Evolutionary conservation across 495 filamentous ascomycete genomes (phyloP).

Genomic region (Xylaria curta): DNA sequence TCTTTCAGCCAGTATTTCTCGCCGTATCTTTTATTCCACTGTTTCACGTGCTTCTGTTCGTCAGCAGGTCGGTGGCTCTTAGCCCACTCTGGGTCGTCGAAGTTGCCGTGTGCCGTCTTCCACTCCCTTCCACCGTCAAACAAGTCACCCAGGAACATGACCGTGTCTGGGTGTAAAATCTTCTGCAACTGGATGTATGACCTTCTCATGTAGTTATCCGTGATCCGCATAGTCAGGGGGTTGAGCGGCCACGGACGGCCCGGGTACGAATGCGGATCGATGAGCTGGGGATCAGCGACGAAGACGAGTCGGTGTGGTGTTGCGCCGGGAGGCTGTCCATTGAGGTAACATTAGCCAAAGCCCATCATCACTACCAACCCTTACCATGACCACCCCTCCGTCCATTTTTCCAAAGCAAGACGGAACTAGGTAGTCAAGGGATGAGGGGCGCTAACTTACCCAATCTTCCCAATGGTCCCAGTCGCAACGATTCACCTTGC

Average conservation of each 20-base stretch:
- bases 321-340: conserved; percentile 69
- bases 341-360: conserved; percentile 25
- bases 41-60: conserved; percentile 61
- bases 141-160: conserved; percentile 91
- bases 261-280: conserved; percentile 96
- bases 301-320: conserved; percentile 86
- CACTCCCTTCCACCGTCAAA: conserved; percentile 98
- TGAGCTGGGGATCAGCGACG: conserved; percentile 95
- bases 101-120: conserved; percentile 67
- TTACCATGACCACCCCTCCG: not conserved
- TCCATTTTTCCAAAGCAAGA: not conserved
- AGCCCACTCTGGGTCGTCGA: conserved; percentile 65
- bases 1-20: conserved; percentile 83
- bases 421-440: not conserved
- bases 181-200: conserved; percentile 75
- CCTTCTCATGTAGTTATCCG: conserved; percentile 86
- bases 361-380: not conserved
- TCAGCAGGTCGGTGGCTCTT: conserved; percentile 51
- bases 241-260: conserved; percentile 90
- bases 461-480: conserved; percentile 93
- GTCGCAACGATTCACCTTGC: conserved; percentile 69
- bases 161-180: conserved; percentile 75
- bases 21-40: conserved; percentile 74
- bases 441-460: conserved; percentile 60
- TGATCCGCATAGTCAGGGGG: conserved; percentile 77